Evolutionary conservation across 2,329 filamentous ascomycete genomes (phyloP).

Genomic region (Didymella segeticola): DNA sequence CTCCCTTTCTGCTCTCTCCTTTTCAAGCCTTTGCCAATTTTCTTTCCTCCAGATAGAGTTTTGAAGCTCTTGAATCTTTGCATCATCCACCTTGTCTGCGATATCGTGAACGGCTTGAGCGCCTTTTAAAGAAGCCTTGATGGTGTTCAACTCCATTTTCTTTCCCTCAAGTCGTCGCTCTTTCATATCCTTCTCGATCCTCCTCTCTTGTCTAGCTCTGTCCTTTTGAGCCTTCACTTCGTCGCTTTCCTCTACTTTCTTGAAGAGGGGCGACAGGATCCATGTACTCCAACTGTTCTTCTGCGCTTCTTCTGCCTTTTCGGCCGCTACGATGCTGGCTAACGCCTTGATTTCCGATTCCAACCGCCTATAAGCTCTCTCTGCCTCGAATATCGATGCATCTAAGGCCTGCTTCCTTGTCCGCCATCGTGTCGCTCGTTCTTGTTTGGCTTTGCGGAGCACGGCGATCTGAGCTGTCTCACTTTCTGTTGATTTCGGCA

Average conservation of each 20-base stretch:
- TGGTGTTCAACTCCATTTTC: constrained; percentile 24
- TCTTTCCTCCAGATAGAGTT: constrained; percentile 1
- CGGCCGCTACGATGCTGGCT: constrained; percentile 32
- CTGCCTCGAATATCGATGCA: constrained; percentile 20
- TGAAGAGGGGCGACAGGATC: constrained; percentile 37
- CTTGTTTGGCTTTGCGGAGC: constrained; percentile 37
- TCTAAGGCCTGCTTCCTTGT: constrained; percentile 22
- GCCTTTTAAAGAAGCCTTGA: constrained; percentile 16
- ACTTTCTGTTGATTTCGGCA: background rate
- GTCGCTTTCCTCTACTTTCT: constrained; percentile 36
- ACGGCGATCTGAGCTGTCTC: constrained; percentile 33
- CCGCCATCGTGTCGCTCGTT: constrained; percentile 39
- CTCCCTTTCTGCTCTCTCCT: constrained; percentile 4
- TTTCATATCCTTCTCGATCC: constrained; percentile 44
- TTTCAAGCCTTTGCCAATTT: background rate
- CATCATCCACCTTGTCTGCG: constrained; percentile 25
- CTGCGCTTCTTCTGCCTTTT: constrained; percentile 36
- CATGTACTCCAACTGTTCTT: constrained; percentile 43
- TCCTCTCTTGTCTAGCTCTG: constrained; percentile 40
- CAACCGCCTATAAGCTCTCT: constrained; percentile 28
- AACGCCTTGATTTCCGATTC: constrained; percentile 38
- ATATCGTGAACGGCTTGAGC: constrained; percentile 22
- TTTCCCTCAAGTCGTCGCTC: constrained; percentile 31
- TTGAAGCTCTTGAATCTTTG: constrained; percentile 17
- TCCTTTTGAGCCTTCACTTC: constrained; percentile 45